These are phyloP conservation scores for Arthrobotrys musiformis DNA, from an alignment of 2,329 filamentous ascomycete genomes.

Conservation along the genomic window DNA sequence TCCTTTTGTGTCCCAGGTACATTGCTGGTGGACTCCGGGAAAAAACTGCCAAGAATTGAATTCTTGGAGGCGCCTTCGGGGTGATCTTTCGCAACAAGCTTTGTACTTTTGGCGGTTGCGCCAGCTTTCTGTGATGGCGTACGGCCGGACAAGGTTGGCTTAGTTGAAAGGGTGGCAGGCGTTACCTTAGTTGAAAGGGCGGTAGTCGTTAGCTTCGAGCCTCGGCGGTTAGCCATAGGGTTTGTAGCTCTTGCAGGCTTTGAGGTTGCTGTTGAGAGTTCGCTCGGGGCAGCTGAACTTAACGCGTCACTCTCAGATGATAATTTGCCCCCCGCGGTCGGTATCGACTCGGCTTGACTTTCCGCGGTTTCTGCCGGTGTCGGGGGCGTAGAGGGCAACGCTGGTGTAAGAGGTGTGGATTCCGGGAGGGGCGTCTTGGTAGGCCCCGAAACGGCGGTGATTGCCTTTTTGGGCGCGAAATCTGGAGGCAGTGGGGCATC, in stretches of 20 bases:
- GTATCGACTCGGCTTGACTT: not conserved
- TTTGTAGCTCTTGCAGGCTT: conserved; percentile 22
- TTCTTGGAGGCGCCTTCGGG: not conserved
- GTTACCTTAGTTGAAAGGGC: not conserved
- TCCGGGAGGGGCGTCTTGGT: conserved; percentile 38
- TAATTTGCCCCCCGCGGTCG: not conserved
- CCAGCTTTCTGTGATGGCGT: conserved; percentile 43
- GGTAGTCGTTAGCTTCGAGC: not conserved
- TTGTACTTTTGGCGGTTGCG: conserved; percentile 14
- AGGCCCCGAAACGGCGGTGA: not conserved
- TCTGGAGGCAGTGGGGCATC: conserved; percentile 50
- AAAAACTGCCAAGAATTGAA: not conserved
- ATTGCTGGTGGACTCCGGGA: not conserved
- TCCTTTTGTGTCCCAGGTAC: not conserved
- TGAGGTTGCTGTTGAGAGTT: not conserved
- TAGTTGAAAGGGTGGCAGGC: not conserved
- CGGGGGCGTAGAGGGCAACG: not conserved
- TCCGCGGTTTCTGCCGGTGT: not conserved
- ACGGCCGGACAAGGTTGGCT: conserved; percentile 20
- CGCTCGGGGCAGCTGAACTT: not conserved
- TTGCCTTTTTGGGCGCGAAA: conserved; percentile 13
- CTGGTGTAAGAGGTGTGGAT: conserved; percentile 32
- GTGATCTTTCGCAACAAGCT: not conserved
- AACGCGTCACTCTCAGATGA: not conserved
- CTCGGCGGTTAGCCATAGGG: conserved; percentile 32